These are phyloP conservation scores for Naganishia cerealis DNA, from an alignment of 1,284 basidiomycete species.

Conservation along the genomic window DNA sequence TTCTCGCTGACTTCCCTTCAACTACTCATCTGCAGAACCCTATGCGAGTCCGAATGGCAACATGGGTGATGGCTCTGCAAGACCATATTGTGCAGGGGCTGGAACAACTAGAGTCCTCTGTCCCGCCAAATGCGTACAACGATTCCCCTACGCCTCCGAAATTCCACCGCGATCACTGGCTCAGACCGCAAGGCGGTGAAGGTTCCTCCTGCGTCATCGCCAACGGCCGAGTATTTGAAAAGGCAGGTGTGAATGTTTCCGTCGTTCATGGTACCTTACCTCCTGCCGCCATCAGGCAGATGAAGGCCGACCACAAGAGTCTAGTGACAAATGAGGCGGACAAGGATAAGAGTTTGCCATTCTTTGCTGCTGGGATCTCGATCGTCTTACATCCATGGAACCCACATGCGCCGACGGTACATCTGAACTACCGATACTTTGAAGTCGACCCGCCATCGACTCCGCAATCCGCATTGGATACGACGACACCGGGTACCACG, in stretches of 20 bases:
- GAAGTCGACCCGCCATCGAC: slow-evolving; percentile 68
- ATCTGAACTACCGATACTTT: slow-evolving; percentile 98
- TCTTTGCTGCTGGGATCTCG: slow-evolving; percentile 88
- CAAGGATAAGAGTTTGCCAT: slow-evolving; percentile 68
- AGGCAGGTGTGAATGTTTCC: slow-evolving; percentile 94
- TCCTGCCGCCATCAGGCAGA: slow-evolving; percentile 84
- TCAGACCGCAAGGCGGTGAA: slow-evolving; percentile 70
- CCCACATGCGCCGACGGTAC: slow-evolving; percentile 87
- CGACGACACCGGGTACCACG: slow-evolving; percentile 24
- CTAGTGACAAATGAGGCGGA: slow-evolving; percentile 63
- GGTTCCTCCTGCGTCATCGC: slow-evolving; percentile 87
- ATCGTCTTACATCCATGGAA: slow-evolving; percentile 92
- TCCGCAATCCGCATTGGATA: slow-evolving; percentile 44
- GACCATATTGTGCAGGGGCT: slow-evolving; percentile 76
- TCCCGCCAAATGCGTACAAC: slow-evolving; percentile 53
- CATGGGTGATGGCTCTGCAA: slow-evolving; percentile 78
- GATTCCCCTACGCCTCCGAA: slow-evolving; percentile 44
- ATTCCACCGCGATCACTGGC: slow-evolving; percentile 87
- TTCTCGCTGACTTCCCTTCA: not conserved
- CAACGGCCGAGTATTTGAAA: slow-evolving; percentile 76
- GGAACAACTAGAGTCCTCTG: slow-evolving; percentile 72
- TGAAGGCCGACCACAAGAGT: slow-evolving; percentile 85
- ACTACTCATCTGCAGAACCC: slow-evolving; percentile 47
- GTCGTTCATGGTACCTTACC: slow-evolving; percentile 87
- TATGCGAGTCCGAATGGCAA: slow-evolving; percentile 79